Evolutionary conservation across 2,329 filamentous ascomycete species (phyloP), one percentile per base, ranked within the genome.

Genomic region (Trichoderma breve): DNA sequence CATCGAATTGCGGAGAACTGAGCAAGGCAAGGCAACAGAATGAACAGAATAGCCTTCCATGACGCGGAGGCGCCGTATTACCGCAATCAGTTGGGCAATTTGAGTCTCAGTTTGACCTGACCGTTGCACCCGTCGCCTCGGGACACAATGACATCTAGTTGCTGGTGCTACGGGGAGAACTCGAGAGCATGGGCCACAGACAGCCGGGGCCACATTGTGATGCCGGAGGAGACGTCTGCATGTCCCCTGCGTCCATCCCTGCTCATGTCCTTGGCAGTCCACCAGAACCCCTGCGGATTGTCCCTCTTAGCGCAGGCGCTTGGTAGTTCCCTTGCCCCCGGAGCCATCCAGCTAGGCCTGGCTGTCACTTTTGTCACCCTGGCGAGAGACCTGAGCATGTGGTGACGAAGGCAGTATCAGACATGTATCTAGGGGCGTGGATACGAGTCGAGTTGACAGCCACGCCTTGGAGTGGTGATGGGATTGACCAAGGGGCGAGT

Each of bases 91-190:
- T 53, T 60, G 67, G 57, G 30, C 53, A 61, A 67, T 60, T 67
- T 63, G 55, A 30, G 70, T 71, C 70, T 71, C 55, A 67, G 53
- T 61, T 61, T 32, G 47, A 24, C 47, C 47, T 60, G 34, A 62
- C 63, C 55, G 70, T 71, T 67, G 70, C 24, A 55, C 36, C 70
- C 70, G 70, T 71, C 62, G 70, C 55, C 43, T 71, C 55, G 63
- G 55, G 63, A 66, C 62, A 66, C 53, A 61, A 71, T 58, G 70
- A 66, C 62, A 71, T 71, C 39, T 24, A 47, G 51, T 43, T 65
- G 51, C 64, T 64, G 34, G 51, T 64, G 60, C 60, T 71, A 60
- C 53, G 53, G 57, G 53, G 57, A 62, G 39, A 62, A 36, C 67
- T 70, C 11, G 39, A 70, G 36, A 70, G 57, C 55, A 62, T 61